phyloP scores from a whole-genome alignment of 768 basidiomycete genomes.

The Boletales sp. region DNA sequence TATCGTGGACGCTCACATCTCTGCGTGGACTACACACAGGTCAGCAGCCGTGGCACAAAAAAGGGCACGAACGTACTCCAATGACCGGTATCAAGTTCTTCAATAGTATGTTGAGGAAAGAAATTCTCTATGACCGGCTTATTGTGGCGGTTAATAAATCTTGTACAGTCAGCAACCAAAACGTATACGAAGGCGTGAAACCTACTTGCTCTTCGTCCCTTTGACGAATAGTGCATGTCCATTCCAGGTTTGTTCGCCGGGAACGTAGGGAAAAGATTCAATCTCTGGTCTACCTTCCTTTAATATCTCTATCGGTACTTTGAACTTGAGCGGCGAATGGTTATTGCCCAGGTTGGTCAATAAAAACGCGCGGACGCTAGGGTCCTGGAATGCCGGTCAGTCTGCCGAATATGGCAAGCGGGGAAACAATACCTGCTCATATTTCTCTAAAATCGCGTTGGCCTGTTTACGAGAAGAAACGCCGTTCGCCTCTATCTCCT shows the following conservation, averaged over 20 bases:
- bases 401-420: background rate
- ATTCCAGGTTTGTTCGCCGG: slow-evolving; percentile 48
- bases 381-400: slow-evolving; percentile 49
- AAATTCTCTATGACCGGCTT: slow-evolving; percentile 56
- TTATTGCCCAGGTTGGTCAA: slow-evolving; percentile 68
- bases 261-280: slow-evolving; percentile 73
- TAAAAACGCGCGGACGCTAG: slow-evolving; percentile 74
- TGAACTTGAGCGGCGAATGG: slow-evolving; percentile 52
- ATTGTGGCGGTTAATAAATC: slow-evolving; percentile 76
- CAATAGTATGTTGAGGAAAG: slow-evolving; percentile 68
- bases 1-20: slow-evolving; percentile 42
- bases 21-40: slow-evolving; percentile 64
- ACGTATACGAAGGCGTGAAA: slow-evolving; percentile 3
- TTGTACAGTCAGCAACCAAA: slow-evolving; percentile 21
- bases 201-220: slow-evolving; percentile 71
- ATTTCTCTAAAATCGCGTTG: slow-evolving; percentile 54
- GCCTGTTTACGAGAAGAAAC: slow-evolving; percentile 68
- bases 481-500: slow-evolving; percentile 56
- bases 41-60: slow-evolving; percentile 4
- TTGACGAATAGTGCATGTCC: slow-evolving; percentile 73
- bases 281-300: slow-evolving; percentile 58
- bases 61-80: slow-evolving; percentile 60
- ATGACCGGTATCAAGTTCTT: slow-evolving; percentile 72
- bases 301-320: slow-evolving; percentile 69
- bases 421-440: slow-evolving; percentile 51